Conservation (phyloP, 306 rosid genomes). For the Trifolium subterraneum region DNA sequence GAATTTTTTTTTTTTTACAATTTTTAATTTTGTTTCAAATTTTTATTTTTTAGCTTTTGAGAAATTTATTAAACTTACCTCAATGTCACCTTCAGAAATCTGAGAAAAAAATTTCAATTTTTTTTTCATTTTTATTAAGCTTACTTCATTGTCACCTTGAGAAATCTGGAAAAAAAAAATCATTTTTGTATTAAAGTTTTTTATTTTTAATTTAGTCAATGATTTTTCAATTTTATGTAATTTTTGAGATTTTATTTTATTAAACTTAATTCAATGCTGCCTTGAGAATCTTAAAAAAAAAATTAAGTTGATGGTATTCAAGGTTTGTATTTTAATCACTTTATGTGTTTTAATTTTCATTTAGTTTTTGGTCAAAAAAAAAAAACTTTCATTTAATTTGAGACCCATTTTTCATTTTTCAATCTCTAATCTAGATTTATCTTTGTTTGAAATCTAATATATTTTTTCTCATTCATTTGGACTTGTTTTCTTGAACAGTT, state of each 20-base stretch:
- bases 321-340: constrained; percentile 14
- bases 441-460: neutral
- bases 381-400: no score
- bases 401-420: neutral
- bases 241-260: neutral
- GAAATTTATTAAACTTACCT: neutral
- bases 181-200: no score
- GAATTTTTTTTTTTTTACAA: neutral
- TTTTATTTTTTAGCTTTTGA: neutral
- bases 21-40: neutral
- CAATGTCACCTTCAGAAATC: neutral
- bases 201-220: neutral
- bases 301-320: neutral
- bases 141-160: neutral
- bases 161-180: neutral
- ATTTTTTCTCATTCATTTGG: constrained; percentile 23
- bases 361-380: no score
- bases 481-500: constrained; percentile 22
- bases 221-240: neutral
- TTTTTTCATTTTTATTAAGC: no score
- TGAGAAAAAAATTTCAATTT: no score
- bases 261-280: constrained; percentile 21
- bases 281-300: constrained; percentile 44
- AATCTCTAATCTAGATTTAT: neutral
- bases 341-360: constrained; percentile 43